phyloP scores from a whole-genome alignment of 1,139 yeast genomes.

The Yueomyces sp. region DNA sequence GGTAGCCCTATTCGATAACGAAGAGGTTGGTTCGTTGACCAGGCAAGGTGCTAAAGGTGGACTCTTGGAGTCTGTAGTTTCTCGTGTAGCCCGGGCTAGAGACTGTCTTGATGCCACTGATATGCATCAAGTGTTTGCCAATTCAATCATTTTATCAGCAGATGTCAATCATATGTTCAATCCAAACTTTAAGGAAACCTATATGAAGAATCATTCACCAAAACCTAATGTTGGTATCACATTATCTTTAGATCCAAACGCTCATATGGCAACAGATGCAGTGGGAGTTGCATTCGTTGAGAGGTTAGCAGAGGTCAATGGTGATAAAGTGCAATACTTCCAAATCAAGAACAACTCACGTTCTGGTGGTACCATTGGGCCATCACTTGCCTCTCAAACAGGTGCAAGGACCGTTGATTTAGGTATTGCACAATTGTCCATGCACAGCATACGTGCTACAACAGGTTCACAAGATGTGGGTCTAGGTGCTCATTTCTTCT shows the following conservation, averaged over 20 bases:
- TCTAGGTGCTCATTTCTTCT: constrained; percentile 52
- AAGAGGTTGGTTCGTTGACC: constrained; percentile 50
- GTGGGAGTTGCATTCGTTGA: constrained; percentile 55
- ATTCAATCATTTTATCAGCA: constrained; percentile 48
- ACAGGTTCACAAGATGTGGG: constrained; percentile 62
- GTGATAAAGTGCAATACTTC: constrained; percentile 53
- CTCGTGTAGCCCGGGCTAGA: constrained; percentile 24
- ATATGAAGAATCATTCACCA: constrained; percentile 65
- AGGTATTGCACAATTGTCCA: constrained; percentile 67
- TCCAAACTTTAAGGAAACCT: constrained; percentile 49
- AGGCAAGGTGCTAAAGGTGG: constrained; percentile 52
- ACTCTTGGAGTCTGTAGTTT: constrained; percentile 32
- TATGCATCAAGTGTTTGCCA: constrained; percentile 33
- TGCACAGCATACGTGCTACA: constrained; percentile 74
- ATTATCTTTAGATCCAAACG: constrained; percentile 62
- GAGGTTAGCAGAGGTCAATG: constrained; percentile 49
- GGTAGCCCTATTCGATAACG: constrained; percentile 46
- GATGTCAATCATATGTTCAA: constrained; percentile 56
- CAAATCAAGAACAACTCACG: constrained; percentile 61
- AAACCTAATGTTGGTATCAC: constrained; percentile 66
- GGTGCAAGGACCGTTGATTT: constrained; percentile 70
- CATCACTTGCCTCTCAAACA: constrained; percentile 46
- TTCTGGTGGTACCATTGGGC: constrained; percentile 77
- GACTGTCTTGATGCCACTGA: constrained; percentile 14
- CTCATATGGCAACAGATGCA: constrained; percentile 70